These are phyloP conservation scores for Geotrichum phurueaensis DNA, from an alignment of 1,139 yeast genomes.

Conservation along the genomic window DNA sequence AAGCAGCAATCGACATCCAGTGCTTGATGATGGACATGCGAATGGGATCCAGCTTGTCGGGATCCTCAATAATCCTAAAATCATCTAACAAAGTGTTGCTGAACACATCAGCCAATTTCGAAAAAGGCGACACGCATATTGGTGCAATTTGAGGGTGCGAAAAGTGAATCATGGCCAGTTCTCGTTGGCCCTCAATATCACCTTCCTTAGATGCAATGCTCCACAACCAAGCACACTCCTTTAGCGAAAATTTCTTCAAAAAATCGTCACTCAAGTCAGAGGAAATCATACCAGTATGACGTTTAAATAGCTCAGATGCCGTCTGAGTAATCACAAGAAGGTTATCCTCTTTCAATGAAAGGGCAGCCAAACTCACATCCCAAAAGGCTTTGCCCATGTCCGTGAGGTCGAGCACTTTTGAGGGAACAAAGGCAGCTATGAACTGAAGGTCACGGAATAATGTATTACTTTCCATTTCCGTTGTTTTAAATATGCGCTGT, in stretches of 20 bases:
- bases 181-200: constrained; percentile 30
- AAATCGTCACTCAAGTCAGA: constrained; percentile 16
- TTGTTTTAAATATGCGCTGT: constrained; percentile 26
- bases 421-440: constrained; percentile 35
- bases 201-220: constrained; percentile 32
- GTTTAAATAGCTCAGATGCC: constrained; percentile 34
- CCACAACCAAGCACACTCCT: constrained; percentile 33
- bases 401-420: constrained; percentile 31
- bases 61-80: not conserved
- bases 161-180: constrained; percentile 32
- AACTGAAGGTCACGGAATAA: constrained; percentile 36
- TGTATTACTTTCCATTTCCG: constrained; percentile 31
- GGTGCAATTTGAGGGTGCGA: constrained; percentile 32
- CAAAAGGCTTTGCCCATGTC: constrained; percentile 36
- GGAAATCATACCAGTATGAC: constrained; percentile 28
- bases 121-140: constrained; percentile 25
- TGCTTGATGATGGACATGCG: constrained; percentile 32
- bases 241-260: constrained; percentile 25
- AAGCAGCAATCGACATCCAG: constrained; percentile 32
- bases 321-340: constrained; percentile 30
- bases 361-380: constrained; percentile 37
- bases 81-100: constrained; percentile 21
- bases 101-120: constrained; percentile 26
- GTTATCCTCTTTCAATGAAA: constrained; percentile 33
- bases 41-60: constrained; percentile 29